A percentile compares a stretch with the other conserved stretches of the same genome.
Evolutionary conservation across 202 grass and related monocot species (phyloP).

Genomic region (Zizania palustris): DNA sequence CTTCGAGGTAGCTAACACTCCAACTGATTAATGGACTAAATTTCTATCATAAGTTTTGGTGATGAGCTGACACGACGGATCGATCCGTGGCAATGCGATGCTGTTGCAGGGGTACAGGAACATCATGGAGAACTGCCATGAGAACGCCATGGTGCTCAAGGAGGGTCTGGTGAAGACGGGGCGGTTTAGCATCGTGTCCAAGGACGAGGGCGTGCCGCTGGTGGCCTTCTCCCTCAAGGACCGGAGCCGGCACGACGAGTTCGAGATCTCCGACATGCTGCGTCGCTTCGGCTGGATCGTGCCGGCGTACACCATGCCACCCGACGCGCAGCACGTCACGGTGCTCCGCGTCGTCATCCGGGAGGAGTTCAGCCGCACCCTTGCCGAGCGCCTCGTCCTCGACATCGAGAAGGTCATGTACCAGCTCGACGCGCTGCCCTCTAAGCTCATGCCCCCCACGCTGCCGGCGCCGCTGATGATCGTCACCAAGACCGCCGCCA

Average conservation of each 20-base stretch:
- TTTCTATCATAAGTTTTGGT: background rate
- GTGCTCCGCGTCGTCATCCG: slow-evolving; percentile 92
- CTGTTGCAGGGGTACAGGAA: slow-evolving; percentile 69
- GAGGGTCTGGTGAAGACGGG: slow-evolving; percentile 62
- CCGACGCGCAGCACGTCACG: slow-evolving; percentile 78
- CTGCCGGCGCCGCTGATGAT: slow-evolving; percentile 23
- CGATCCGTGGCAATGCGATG: background rate
- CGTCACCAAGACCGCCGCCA: background rate
- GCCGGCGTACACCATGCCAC: slow-evolving; percentile 87
- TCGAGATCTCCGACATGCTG: slow-evolving; percentile 81
- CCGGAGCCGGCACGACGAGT: slow-evolving; percentile 66
- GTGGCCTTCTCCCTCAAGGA: slow-evolving; percentile 96
- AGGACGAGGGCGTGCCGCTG: slow-evolving; percentile 87
- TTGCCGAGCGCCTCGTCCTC: slow-evolving; percentile 80
- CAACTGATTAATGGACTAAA: background rate
- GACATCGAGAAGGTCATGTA: slow-evolving; percentile 80
- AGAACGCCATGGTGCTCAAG: slow-evolving; percentile 95
- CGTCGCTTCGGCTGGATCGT: slow-evolving; percentile 95
- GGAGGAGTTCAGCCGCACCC: slow-evolving; percentile 94
- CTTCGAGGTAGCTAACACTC: too few relatives aligned
- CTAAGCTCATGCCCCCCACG: slow-evolving; percentile 46
- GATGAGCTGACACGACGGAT: slow-evolving; percentile 9
- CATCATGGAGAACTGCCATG: slow-evolving; percentile 95
- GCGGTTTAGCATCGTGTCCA: slow-evolving; percentile 82
- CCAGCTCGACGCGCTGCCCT: slow-evolving; percentile 77